Conservation (phyloP, 164 flowering plant species). For the Liriodendron chinense region DNA sequence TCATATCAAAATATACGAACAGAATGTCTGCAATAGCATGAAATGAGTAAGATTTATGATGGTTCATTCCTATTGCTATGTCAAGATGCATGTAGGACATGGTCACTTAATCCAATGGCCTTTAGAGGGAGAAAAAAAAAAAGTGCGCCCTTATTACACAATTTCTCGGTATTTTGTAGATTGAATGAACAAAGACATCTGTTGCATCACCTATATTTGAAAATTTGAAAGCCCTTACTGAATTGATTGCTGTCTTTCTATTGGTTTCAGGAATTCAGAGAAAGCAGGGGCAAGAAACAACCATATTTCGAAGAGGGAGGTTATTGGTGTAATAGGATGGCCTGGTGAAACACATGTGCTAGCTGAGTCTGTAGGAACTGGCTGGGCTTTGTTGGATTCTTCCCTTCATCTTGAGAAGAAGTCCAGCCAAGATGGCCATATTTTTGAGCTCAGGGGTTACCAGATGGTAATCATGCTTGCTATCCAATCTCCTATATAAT, state of each 20-base stretch:
- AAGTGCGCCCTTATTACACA: background rate
- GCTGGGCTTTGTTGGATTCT: constrained; percentile 57
- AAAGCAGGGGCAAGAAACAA: constrained; percentile 25
- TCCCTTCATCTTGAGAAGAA: constrained; percentile 39
- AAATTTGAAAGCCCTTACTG: background rate
- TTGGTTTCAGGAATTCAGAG: constrained; percentile 36
- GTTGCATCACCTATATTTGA: background rate
- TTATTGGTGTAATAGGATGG: constrained; percentile 41
- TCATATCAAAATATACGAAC: too few species aligned
- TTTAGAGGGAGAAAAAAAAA: background rate
- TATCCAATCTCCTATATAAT: background rate
- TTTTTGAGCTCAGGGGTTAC: constrained; percentile 58
- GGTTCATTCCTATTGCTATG: background rate
- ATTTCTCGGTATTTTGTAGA: background rate
- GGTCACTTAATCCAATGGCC: background rate
- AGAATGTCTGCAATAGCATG: too few species aligned
- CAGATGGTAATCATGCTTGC: constrained; percentile 44
- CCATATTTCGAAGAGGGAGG: constrained; percentile 36
- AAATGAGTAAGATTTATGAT: background rate
- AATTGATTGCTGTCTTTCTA: background rate
- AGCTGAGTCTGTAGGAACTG: constrained; percentile 46
- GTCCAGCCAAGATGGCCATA: constrained; percentile 32
- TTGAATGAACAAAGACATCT: background rate
- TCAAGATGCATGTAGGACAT: background rate
- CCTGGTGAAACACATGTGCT: constrained; percentile 48